Evolutionary conservation across 2,329 filamentous ascomycete genomes (phyloP).

Genomic region (Cladosporium sp.): DNA sequence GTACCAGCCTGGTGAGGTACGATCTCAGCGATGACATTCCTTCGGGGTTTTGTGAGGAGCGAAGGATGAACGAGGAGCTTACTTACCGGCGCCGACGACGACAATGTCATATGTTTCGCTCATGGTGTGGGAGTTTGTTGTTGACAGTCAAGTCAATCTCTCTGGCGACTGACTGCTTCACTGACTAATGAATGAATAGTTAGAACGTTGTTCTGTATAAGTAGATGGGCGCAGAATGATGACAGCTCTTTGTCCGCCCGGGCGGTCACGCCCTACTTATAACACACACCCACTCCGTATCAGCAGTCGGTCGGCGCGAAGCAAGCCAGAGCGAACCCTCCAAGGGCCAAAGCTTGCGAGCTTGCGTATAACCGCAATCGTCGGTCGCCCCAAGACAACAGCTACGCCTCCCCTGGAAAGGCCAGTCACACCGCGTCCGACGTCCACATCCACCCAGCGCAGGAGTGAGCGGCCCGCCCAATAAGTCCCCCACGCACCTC

Average conservation of each 20-base stretch:
- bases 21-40: not conserved
- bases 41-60: not conserved
- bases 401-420: not conserved
- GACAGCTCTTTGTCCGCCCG: not conserved
- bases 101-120: slow-evolving; percentile 10
- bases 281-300: not conserved
- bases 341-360: not conserved
- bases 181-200: not conserved
- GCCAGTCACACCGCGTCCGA: not conserved
- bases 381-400: not conserved
- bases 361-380: not conserved
- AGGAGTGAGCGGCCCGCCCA: not conserved
- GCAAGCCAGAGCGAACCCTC: not conserved
- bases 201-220: not conserved
- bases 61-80: not conserved
- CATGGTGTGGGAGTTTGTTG: slow-evolving; percentile 3
- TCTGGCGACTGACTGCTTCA: not conserved
- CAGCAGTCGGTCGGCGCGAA: not conserved
- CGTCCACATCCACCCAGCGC: not conserved
- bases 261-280: not conserved
- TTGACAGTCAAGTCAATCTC: not conserved
- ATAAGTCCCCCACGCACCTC: not conserved
- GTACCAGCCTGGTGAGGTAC: slow-evolving; percentile 39
- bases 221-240: not conserved
- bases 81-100: slow-evolving; percentile 17